Conservation (phyloP, 805 yeast species). For the Kodamaea lidongshanica region DNA sequence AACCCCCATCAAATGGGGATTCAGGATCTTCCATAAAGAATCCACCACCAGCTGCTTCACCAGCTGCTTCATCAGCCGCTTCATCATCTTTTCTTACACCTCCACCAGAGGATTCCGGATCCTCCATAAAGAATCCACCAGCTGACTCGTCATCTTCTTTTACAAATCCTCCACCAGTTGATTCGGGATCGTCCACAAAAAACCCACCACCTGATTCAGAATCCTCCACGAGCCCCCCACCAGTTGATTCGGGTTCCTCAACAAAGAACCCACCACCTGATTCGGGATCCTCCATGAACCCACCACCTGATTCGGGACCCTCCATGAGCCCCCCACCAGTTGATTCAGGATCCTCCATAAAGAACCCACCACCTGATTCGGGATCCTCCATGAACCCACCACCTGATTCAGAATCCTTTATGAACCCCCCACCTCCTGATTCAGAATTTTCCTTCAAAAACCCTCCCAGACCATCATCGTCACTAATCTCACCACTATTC, state of each 20-base stretch:
- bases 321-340: conserved; percentile 5
- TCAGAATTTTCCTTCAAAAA: conserved; percentile 8
- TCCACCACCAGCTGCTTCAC: conserved; percentile 1
- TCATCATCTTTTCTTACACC: conserved; percentile 7
- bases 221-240: conserved; percentile 7
- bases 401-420: conserved; percentile 5
- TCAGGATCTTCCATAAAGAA: conserved; percentile 1
- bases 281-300: conserved; percentile 6
- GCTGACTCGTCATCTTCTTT: conserved; percentile 7
- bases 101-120: conserved; percentile 11
- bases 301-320: conserved; percentile 6
- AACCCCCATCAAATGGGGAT: too few relatives aligned
- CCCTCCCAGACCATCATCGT: conserved; percentile 8
- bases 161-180: conserved; percentile 5
- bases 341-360: conserved; percentile 10
- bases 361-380: conserved; percentile 17
- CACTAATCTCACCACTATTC: conserved; percentile 1
- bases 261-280: conserved; percentile 22
- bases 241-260: conserved; percentile 9
- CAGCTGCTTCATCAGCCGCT: conserved; percentile 2
- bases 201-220: conserved; percentile 17
- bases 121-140: conserved; percentile 5
- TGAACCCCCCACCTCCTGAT: conserved; percentile 11
- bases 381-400: conserved; percentile 8
- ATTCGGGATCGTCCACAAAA: conserved; percentile 10